Evolutionary conservation across 164 flowering plant genomes (phyloP).

Genomic region (Macadamia integrifolia): DNA sequence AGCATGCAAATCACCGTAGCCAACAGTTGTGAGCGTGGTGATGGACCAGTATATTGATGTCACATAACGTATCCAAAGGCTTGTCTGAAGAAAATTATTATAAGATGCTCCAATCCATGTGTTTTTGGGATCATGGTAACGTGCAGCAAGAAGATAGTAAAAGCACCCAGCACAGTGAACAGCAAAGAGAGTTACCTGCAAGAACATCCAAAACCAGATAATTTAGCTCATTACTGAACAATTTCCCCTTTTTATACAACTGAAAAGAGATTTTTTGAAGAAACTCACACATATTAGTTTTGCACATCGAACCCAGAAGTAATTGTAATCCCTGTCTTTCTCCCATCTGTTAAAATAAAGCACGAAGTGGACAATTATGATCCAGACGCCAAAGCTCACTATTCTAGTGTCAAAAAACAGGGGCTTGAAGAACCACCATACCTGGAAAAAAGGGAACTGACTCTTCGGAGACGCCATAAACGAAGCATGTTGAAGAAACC

Average conservation of each 20-base stretch:
- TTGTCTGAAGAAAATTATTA: slow-evolving; percentile 34
- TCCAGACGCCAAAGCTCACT: background rate
- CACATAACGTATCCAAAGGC: slow-evolving; percentile 68
- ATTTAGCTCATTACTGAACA: slow-evolving; percentile 8
- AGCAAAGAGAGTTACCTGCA: slow-evolving; percentile 88
- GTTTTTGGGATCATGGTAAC: slow-evolving; percentile 38
- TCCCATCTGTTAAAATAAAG: slow-evolving; percentile 57
- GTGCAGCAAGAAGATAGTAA: slow-evolving; percentile 75
- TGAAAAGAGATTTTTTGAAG: background rate
- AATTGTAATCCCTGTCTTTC: slow-evolving; percentile 79
- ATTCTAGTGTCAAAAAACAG: background rate
- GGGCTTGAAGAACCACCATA: slow-evolving; percentile 12
- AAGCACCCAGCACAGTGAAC: slow-evolving; percentile 96
- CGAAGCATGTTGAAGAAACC: slow-evolving; percentile 95
- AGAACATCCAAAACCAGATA: slow-evolving; percentile 5
- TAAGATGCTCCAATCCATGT: slow-evolving; percentile 75
- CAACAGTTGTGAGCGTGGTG: slow-evolving; percentile 90
- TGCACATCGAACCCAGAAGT: slow-evolving; percentile 79
- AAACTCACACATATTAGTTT: slow-evolving; percentile 85
- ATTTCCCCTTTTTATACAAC: background rate
- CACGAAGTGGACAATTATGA: slow-evolving; percentile 8
- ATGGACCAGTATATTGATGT: slow-evolving; percentile 94
- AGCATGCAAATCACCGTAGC: slow-evolving; percentile 97
- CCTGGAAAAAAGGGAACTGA: slow-evolving; percentile 80
- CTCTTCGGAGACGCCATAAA: slow-evolving; percentile 96